Conservation (phyloP, 352 stramenopile genomes). For the Phytophthora hybrid region DNA sequence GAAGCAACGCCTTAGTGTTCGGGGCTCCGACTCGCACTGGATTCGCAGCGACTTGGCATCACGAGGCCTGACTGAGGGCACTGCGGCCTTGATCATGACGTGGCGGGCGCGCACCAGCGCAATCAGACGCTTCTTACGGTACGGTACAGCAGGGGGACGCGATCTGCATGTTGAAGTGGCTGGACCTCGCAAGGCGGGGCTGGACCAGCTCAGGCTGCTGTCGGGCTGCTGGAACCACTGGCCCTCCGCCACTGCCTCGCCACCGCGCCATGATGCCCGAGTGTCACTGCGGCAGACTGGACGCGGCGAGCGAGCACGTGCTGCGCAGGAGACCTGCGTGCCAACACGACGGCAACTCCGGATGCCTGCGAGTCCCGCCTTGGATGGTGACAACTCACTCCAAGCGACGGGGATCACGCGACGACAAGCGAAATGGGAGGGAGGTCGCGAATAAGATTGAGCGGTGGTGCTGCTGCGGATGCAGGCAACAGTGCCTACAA, state of each 20-base stretch:
- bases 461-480: not conserved
- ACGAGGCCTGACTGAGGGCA: not conserved
- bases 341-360: not conserved
- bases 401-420: conserved; percentile 14
- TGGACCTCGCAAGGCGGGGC: too few relatives aligned
- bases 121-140: conserved; percentile 10
- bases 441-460: conserved; percentile 11
- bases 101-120: conserved; percentile 12
- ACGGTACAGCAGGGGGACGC: not conserved
- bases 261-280: too few relatives aligned
- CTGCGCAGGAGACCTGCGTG: not conserved
- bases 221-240: too few relatives aligned
- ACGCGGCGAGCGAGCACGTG: not conserved
- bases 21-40: too few relatives aligned
- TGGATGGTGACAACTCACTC: conserved; percentile 17
- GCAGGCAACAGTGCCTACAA: too few relatives aligned
- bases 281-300: not conserved
- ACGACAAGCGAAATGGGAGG: conserved; percentile 28
- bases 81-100: conserved; percentile 6
- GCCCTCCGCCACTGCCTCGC: too few relatives aligned
- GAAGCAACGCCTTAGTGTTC: too few relatives aligned
- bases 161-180: conserved; percentile 24
- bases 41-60: too few relatives aligned
- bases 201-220: too few relatives aligned
- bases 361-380: conserved; percentile 20